These are phyloP conservation scores for Termitomyces sp. DNA, from an alignment of 768 basidiomycete genomes.

Conservation along the genomic window DNA sequence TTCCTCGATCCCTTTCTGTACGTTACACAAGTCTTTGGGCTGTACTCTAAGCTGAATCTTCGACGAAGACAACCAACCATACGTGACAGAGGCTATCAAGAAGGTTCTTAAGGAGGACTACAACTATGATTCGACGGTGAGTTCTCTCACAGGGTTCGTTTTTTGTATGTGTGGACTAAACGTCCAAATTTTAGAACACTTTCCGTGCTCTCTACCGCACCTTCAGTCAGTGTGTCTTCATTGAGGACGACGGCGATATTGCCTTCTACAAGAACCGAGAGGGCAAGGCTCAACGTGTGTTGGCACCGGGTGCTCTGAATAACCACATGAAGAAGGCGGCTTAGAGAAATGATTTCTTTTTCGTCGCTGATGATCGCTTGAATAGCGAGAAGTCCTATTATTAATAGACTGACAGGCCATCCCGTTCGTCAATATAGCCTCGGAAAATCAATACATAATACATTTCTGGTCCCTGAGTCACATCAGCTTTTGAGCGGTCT, in stretches of 20 bases:
- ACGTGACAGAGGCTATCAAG: conserved; percentile 51
- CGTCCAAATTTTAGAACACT: conserved; percentile 33
- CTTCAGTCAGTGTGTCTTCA: conserved; percentile 58
- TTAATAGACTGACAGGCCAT: too few species aligned
- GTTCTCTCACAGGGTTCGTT: conserved; percentile 1
- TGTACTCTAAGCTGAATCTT: neutral
- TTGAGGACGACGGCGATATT: conserved; percentile 60
- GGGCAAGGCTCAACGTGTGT: conserved; percentile 35
- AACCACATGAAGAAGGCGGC: conserved; percentile 8
- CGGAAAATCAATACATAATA: too few species aligned
- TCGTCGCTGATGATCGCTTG: too few species aligned
- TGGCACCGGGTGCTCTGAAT: conserved; percentile 19
- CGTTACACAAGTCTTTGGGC: conserved; percentile 5
- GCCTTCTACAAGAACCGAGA: conserved; percentile 57
- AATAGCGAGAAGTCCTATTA: too few species aligned
- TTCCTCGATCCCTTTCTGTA: conserved; percentile 53
- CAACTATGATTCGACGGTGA: conserved; percentile 56
- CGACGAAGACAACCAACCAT: conserved; percentile 48
- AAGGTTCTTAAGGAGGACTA: conserved; percentile 53
- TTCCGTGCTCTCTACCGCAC: conserved; percentile 58
- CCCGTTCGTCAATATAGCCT: too few species aligned
- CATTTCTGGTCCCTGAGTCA: too few species aligned
- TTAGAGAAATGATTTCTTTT: too few species aligned
- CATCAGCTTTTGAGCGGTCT: too few species aligned
- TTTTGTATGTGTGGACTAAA: neutral